Percentiles rank a stretch among this genome's conserved stretches.
These are phyloP conservation scores for Penicillium subrubescens DNA, from an alignment of 495 filamentous ascomycete species.

Conservation along the genomic window DNA sequence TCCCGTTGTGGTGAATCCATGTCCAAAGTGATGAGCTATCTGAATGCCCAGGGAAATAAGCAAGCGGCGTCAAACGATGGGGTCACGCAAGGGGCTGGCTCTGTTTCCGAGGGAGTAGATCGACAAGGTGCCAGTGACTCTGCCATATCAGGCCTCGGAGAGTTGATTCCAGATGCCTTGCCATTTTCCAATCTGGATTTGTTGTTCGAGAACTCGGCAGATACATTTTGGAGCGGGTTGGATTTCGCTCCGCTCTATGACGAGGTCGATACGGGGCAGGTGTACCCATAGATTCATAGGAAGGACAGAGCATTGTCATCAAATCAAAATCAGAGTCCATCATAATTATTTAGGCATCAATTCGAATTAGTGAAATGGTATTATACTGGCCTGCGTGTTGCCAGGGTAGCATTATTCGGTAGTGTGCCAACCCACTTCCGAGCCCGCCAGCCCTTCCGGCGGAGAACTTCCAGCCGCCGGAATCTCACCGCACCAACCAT, in stretches of 20 bases:
- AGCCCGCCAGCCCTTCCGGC: not conserved
- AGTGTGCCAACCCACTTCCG: not conserved
- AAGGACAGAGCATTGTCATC: not conserved
- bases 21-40: conserved; percentile 1
- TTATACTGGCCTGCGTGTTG: not conserved
- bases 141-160: not conserved
- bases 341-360: not conserved
- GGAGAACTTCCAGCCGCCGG: conserved; percentile 3
- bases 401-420: not conserved
- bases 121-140: not conserved
- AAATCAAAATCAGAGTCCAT: not conserved
- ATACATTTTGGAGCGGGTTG: conserved; percentile 5
- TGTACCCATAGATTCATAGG: not conserved
- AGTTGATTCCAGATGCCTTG: not conserved
- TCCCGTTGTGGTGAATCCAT: conserved; percentile 1
- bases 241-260: conserved; percentile 1
- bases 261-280: conserved; percentile 2
- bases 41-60: not conserved
- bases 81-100: not conserved
- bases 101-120: not conserved
- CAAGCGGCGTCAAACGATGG: not conserved
- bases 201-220: not conserved
- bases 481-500: not conserved
- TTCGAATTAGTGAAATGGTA: not conserved
- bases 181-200: not conserved